A percentile compares a stretch with the other conserved stretches of the same genome.
phyloP scores from a whole-genome alignment of 108 stramenopile species.

The Fragilariopsis cylindrus region DNA sequence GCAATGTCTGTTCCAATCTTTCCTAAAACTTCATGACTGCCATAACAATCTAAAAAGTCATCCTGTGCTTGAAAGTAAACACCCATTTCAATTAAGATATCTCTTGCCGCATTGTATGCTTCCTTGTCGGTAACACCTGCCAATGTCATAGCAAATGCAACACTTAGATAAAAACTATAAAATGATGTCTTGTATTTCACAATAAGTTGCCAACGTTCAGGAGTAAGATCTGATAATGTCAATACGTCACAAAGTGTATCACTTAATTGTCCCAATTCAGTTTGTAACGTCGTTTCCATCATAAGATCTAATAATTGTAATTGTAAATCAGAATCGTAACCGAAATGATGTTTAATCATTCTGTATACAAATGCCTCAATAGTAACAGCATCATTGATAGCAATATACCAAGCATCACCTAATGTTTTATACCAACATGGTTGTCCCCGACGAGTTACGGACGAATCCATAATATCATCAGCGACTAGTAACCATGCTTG shows the following conservation, averaged over 20 bases:
- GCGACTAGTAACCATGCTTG: slow-evolving; percentile 99
- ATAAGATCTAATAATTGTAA: slow-evolving; percentile 38
- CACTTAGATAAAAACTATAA: slow-evolving; percentile 97
- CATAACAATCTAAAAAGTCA: slow-evolving; percentile 98
- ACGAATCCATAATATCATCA: slow-evolving; percentile 99
- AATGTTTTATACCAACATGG: slow-evolving; percentile 94
- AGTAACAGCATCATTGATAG: slow-evolving; percentile 67
- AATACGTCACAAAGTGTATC: slow-evolving; percentile 79
- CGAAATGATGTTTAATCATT: slow-evolving; percentile 79
- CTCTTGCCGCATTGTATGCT: slow-evolving; percentile 40
- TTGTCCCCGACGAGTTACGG: slow-evolving; percentile 93
- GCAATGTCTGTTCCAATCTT: slow-evolving; percentile 99
- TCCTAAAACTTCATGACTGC: slow-evolving; percentile 91
- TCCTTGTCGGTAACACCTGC: slow-evolving; percentile 37
- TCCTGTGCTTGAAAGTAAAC: slow-evolving; percentile 99
- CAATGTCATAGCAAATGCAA: slow-evolving; percentile 79
- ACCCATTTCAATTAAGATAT: slow-evolving; percentile 74
- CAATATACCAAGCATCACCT: slow-evolving; percentile 84
- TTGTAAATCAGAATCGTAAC: slow-evolving; percentile 45
- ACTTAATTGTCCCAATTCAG: slow-evolving; percentile 96
- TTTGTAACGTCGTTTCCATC: slow-evolving; percentile 85
- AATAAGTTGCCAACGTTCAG: slow-evolving; percentile 83
- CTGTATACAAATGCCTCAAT: slow-evolving; percentile 93
- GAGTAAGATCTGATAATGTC: slow-evolving; percentile 79
- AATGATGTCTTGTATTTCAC: slow-evolving; percentile 99